Evolutionary conservation across 257 asterid genomes (phyloP).

Genomic region (Leonotis leonurus): DNA sequence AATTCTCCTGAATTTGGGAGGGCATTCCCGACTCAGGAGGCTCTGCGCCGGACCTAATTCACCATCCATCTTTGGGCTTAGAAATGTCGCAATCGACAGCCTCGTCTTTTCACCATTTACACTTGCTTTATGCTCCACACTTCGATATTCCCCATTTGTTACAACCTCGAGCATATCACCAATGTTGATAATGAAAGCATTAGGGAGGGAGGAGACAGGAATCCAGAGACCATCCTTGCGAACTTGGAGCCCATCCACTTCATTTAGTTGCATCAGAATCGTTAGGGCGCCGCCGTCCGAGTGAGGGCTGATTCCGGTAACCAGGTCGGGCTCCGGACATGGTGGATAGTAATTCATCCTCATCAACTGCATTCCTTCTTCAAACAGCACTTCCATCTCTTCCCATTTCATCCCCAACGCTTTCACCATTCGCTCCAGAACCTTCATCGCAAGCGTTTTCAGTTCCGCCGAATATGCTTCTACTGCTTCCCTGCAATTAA

Average conservation of each 20-base stretch:
- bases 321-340: constrained; percentile 46
- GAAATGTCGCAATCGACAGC: constrained; percentile 39
- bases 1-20: constrained; percentile 37
- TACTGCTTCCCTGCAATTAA: constrained; percentile 38
- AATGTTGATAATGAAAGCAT: constrained; percentile 44
- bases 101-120: constrained; percentile 34
- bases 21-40: constrained; percentile 22
- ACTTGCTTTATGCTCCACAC: constrained; percentile 43
- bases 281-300: constrained; percentile 39
- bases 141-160: constrained; percentile 36
- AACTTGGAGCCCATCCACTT: constrained; percentile 44
- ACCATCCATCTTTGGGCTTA: constrained; percentile 18
- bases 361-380: constrained; percentile 33
- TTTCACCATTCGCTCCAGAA: constrained; percentile 30
- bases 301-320: constrained; percentile 43
- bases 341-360: constrained; percentile 57
- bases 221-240: constrained; percentile 41
- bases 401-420: constrained; percentile 31
- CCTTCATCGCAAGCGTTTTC: constrained; percentile 32
- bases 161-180: constrained; percentile 45
- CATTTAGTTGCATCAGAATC: constrained; percentile 38
- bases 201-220: constrained; percentile 34
- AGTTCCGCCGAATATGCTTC: constrained; percentile 40
- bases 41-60: constrained; percentile 38
- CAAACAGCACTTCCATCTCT: constrained; percentile 29